Evolutionary conservation across 2,329 filamentous ascomycete species (phyloP).

Genomic region (Phyllosticta ampelicida): DNA sequence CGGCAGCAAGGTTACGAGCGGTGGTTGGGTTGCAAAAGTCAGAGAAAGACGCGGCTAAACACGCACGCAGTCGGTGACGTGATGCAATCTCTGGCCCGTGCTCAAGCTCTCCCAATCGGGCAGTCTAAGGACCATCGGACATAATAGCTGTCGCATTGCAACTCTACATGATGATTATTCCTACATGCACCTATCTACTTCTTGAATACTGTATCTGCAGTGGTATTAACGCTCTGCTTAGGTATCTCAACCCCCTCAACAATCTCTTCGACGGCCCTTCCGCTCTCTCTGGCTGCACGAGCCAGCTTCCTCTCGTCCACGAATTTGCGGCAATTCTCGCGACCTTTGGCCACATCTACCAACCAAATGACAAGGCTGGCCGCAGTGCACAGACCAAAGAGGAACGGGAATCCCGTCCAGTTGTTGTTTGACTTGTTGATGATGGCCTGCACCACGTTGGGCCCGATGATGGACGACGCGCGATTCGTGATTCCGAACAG

Average conservation of each 20-base stretch:
- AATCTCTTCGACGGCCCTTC: slow-evolving; percentile 4
- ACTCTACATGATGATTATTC: background rate
- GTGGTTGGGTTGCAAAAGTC: background rate
- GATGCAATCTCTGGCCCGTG: background rate
- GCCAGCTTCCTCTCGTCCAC: slow-evolving; percentile 8
- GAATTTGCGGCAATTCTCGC: slow-evolving; percentile 7
- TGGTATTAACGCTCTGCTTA: background rate
- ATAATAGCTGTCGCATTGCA: background rate
- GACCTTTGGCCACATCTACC: slow-evolving; percentile 6
- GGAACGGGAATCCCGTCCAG: slow-evolving; percentile 18
- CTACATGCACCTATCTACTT: background rate
- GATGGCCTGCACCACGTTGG: slow-evolving; percentile 57
- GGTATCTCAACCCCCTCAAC: background rate
- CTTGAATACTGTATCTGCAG: background rate
- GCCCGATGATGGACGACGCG: slow-evolving; percentile 57
- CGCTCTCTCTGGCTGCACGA: slow-evolving; percentile 2
- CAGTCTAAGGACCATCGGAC: background rate
- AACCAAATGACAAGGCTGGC: slow-evolving; percentile 10
- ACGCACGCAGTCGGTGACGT: background rate
- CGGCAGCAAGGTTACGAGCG: background rate
- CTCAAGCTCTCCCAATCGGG: background rate
- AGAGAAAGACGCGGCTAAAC: background rate
- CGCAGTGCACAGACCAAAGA: background rate
- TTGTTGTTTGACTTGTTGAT: slow-evolving; percentile 52
- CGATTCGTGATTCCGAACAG: slow-evolving; percentile 60